Conservation (phyloP, 306 rosid genomes). For the Hippophae rhamnoides region DNA sequence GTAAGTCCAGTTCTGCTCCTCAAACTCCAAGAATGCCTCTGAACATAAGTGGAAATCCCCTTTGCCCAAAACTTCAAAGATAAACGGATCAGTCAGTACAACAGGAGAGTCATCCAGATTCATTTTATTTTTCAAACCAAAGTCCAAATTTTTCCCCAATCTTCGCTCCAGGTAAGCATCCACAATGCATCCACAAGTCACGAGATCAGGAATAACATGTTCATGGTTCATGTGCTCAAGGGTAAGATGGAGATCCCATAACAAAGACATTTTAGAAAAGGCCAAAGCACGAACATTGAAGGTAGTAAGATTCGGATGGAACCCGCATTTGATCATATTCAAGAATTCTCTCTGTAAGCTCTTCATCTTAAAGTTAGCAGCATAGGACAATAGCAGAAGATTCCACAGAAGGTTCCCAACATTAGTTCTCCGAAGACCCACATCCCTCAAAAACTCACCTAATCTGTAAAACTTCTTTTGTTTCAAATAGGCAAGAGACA, state of each 20-base stretch:
- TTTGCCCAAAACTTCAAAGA: conserved; percentile 85
- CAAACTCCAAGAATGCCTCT: conserved; percentile 66
- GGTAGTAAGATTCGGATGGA: conserved; percentile 67
- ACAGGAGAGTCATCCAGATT: conserved; percentile 40
- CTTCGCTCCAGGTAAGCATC: conserved; percentile 66
- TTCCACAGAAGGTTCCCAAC: conserved; percentile 83
- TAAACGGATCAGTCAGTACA: conserved; percentile 53
- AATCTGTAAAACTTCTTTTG: conserved; percentile 44
- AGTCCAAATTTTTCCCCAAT: conserved; percentile 70
- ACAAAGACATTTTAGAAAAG: conserved; percentile 77
- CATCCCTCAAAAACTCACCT: conserved; percentile 69
- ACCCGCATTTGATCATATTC: conserved; percentile 64
- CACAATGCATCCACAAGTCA: conserved; percentile 83
- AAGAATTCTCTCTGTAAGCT: conserved; percentile 78
- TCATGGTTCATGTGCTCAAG: conserved; percentile 72
- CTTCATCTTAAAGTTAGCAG: conserved; percentile 85
- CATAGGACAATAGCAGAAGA: conserved; percentile 72
- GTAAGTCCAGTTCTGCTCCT: conserved; percentile 53
- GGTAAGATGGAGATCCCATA: conserved; percentile 95
- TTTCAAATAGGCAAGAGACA: conserved; percentile 54
- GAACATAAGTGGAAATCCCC: conserved; percentile 77
- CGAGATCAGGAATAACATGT: conserved; percentile 65
- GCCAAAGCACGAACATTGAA: conserved; percentile 81
- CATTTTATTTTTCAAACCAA: conserved; percentile 46
- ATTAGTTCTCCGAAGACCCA: conserved; percentile 64